A percentile compares a stretch with the other conserved stretches of the same genome.
These are phyloP conservation scores for Aspergillus mulundensis DNA, from an alignment of 495 filamentous ascomycete species.

Conservation along the genomic window DNA sequence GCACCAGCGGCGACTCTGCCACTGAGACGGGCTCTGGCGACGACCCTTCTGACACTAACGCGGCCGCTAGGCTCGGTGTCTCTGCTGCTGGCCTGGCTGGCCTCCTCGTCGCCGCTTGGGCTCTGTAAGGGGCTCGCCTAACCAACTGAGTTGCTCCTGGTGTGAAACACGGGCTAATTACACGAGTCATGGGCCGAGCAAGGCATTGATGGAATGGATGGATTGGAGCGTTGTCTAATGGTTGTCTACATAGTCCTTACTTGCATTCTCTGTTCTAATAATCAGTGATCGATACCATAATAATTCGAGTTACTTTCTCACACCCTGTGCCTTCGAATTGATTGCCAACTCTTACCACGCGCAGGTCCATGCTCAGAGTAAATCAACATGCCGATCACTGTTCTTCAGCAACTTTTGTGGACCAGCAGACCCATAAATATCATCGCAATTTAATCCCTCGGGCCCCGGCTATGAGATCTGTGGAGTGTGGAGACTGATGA, in stretches of 20 bases:
- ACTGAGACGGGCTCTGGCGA: conserved; percentile 15
- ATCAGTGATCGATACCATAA: conserved; percentile 2
- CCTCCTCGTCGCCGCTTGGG: conserved; percentile 34
- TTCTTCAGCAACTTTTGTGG: neutral
- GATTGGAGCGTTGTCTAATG: conserved; percentile 14
- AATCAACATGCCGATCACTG: neutral
- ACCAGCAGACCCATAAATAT: neutral
- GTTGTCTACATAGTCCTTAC: conserved; percentile 11
- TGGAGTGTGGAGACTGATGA: neutral
- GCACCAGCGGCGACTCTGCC: conserved; percentile 18
- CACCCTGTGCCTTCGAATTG: too few relatives aligned
- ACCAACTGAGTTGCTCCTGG: neutral
- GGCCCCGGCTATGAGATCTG: neutral
- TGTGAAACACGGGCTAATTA: neutral
- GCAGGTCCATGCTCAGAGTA: too few relatives aligned
- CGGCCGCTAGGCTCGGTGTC: conserved; percentile 35
- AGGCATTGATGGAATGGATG: conserved; percentile 12
- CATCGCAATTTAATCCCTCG: neutral
- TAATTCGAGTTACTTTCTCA: neutral
- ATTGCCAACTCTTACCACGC: too few relatives aligned
- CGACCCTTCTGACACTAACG: conserved; percentile 24
- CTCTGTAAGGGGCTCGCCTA: conserved; percentile 25
- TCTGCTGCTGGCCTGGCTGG: conserved; percentile 38
- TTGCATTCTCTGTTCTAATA: conserved; percentile 6
- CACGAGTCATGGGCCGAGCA: conserved; percentile 1